These are phyloP conservation scores for Paramecium sonneborni DNA, from an alignment of 73 alveolate genomes.

Conservation along the genomic window DNA sequence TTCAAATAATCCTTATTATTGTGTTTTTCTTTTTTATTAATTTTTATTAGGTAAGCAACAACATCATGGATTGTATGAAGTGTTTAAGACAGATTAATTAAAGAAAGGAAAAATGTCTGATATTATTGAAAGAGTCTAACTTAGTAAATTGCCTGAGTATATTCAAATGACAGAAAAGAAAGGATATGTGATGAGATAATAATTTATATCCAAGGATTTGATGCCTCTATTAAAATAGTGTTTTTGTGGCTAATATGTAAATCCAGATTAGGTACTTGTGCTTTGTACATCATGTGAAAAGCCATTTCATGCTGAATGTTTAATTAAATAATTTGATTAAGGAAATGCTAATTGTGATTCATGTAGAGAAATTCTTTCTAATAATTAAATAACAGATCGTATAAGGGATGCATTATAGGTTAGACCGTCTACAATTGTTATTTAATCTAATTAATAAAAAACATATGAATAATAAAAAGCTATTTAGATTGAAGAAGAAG, in stretches of 20 bases:
- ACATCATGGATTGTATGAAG: slow-evolving; percentile 46
- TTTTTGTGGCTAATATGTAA: slow-evolving; percentile 8
- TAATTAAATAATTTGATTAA: neutral
- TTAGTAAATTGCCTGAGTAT: neutral
- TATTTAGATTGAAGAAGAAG: slow-evolving; percentile 30
- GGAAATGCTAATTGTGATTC: slow-evolving; percentile 21
- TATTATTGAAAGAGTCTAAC: neutral
- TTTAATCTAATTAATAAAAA: neutral
- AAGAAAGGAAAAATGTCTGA: neutral
- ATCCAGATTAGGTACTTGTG: neutral
- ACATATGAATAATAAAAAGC: neutral
- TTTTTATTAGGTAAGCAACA: slow-evolving; percentile 47
- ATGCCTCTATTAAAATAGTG: neutral
- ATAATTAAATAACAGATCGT: neutral
- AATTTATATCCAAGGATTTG: neutral
- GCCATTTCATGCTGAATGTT: slow-evolving; percentile 34
- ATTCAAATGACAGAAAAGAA: neutral
- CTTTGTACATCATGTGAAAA: slow-evolving; percentile 9
- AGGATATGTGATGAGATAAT: slow-evolving; percentile 16
- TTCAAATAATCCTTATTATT: neutral
- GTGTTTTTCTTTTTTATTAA: slow-evolving; percentile 11
- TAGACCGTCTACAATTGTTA: neutral
- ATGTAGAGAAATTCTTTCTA: neutral
- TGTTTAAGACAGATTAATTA: slow-evolving; percentile 37
- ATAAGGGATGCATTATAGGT: neutral